Evolutionary conservation across 2,329 filamentous ascomycete genomes (phyloP).

Genomic region (Arthrobotrys conoides): DNA sequence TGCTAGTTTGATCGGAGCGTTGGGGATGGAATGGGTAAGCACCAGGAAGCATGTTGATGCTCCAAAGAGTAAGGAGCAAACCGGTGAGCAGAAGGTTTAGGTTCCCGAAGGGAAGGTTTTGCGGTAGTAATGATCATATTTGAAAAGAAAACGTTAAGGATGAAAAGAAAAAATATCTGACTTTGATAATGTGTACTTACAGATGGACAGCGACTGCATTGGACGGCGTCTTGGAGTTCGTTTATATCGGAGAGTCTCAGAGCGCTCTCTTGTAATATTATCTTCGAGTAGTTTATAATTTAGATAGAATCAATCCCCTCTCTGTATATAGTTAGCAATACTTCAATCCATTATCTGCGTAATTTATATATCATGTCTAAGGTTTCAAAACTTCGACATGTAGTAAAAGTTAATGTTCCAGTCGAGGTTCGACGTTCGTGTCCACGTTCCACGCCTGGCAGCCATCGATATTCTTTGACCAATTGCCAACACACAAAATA

Average conservation of each 20-base stretch:
- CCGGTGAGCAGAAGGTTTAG: constrained; percentile 34
- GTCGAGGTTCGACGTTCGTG: no score
- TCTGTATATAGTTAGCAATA: constrained; percentile 43
- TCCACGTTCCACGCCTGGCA: constrained; percentile 1
- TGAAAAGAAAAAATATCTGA: no score
- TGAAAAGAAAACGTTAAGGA: not conserved
- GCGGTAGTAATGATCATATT: not conserved
- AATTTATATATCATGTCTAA: constrained; percentile 59
- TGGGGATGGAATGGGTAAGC: constrained; percentile 76
- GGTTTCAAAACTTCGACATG: not conserved
- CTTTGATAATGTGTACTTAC: no score
- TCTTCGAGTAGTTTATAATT: not conserved
- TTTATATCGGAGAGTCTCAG: not conserved
- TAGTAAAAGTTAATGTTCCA: no score
- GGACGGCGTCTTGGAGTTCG: constrained; percentile 27
- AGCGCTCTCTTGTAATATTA: no score
- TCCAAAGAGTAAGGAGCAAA: constrained; percentile 32
- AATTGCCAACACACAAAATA: constrained; percentile 23
- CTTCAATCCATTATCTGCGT: constrained; percentile 1
- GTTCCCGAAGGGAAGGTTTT: not conserved
- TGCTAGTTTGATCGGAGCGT: constrained; percentile 72
- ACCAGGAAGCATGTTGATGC: constrained; percentile 72
- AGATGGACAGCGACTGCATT: not conserved
- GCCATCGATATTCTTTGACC: not conserved
- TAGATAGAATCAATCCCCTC: constrained; percentile 16